phyloP scores from a whole-genome alignment of 2,329 filamentous ascomycete species.

The Aspergillus pseudotamarii region DNA sequence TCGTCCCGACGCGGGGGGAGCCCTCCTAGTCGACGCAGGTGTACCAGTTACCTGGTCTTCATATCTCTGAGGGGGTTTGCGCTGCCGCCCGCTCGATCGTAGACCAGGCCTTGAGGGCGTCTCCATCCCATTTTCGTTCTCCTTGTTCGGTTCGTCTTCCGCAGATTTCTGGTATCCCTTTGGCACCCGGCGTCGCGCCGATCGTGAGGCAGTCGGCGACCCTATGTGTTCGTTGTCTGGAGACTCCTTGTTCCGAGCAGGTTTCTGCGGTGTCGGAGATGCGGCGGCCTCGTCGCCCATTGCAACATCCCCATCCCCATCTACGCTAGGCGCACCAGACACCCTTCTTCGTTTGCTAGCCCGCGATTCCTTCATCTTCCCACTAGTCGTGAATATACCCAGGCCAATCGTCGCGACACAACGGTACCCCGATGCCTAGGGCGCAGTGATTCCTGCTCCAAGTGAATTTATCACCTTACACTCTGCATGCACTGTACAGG shows the following conservation, averaged over 20 bases:
- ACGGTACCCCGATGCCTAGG: background rate
- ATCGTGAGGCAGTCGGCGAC: conserved; percentile 19
- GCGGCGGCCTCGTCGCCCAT: conserved; percentile 28
- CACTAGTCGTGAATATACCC: background rate
- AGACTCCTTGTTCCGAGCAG: conserved; percentile 19
- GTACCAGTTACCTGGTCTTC: conserved; percentile 29
- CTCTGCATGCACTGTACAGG: background rate
- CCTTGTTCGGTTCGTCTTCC: conserved; percentile 12
- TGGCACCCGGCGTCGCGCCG: conserved; percentile 29
- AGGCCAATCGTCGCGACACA: background rate
- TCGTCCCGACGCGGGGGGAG: conserved; percentile 25
- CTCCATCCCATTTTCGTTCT: conserved; percentile 15
- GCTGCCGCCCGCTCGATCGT: conserved; percentile 38
- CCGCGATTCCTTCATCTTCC: conserved; percentile 37
- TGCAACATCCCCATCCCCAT: conserved; percentile 34
- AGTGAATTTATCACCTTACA: background rate
- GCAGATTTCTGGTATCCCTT: conserved; percentile 14
- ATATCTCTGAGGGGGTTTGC: conserved; percentile 36
- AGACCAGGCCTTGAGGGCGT: conserved; percentile 30
- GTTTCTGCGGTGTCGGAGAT: conserved; percentile 20
- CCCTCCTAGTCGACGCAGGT: conserved; percentile 23
- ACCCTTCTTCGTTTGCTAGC: conserved; percentile 41
- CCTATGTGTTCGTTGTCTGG: conserved; percentile 16
- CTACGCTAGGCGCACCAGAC: conserved; percentile 27
- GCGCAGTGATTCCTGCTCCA: background rate